Evolutionary conservation across 352 stramenopile species (phyloP), one percentile per base, ranked within the genome.

Genomic region (Blastocystis sp.): DNA sequence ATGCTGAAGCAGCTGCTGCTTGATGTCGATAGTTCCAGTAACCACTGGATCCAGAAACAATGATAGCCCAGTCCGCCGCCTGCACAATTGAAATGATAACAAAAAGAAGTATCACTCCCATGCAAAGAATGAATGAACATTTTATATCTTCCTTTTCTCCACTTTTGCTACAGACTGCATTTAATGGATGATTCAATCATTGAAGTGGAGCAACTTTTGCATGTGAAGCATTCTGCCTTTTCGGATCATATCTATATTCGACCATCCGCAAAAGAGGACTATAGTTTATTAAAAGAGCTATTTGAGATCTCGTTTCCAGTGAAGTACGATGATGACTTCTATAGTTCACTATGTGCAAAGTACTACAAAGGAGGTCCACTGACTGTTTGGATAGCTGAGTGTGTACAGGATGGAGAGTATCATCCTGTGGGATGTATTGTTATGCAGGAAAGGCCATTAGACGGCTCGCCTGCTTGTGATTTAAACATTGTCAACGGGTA

Each of bases 21-120:
- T 64, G 47, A 69, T 85, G 73, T 45, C 73, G 73, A 85, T 85
- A 85, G 68, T 85, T 85, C 73, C 73, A 85, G 30, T 85, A 85
- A 11, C 73, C 73, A 54, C 13, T 68, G 24, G 73, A 85, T 26
- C 73, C 73, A 20, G 54, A 50, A n/a, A 85, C 43, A 85, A 85
- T 85, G n/a, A 85, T 50, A n/a, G 73, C 73, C 73, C 73, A 85
- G 63, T 85, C 73, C 3, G 43, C 53, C 30, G 73, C 73, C 9
- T 13, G 13, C 18, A 43, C 73, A 16, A 45, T 34, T 26, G 68
- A 20, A 68, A 43, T 69, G 9, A 69, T 54, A 62, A 26, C 20
- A 62, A 56, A 53, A 78, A 62, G 50, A 62, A 56, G 34, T 78
- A 45, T 78, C 50, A 78, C 18, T 56, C 24, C 56, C n/a, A 18